Evolutionary conservation across 441 rosid genomes (phyloP), one percentile per base, ranked within the genome.

Genomic region (Populus hybrid): DNA sequence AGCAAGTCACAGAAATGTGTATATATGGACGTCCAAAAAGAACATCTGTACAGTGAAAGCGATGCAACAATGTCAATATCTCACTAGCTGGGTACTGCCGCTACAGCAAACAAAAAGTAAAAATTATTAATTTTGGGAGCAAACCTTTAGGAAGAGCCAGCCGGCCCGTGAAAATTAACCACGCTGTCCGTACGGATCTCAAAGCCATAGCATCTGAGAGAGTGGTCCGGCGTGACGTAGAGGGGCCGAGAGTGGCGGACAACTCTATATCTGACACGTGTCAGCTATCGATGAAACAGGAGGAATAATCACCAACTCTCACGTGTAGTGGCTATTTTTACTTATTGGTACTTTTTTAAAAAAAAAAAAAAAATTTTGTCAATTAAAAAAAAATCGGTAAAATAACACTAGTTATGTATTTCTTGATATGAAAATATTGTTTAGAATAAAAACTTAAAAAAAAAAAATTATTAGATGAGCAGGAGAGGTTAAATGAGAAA

Each of bases 181-280:
- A 70, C 16, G 63, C 61, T 12, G 61, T 32, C 35, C 77, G 70
- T 63, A 36, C 70, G 61, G 57, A 0, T 46, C 57, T 46, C 57
- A 14, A 12, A 46, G 20, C 18, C 61, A 53, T 53, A 18, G n/a
- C 80, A 80, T 63, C 67, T 12, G 75, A 14, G 68, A 18, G n/a
- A 64, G 46, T 65, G 78, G 79, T n/a, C 67, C 77, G 78, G 16
- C 69, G 72, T 64, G 21, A 1, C 42, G 63, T 72, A 42, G 53
- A 16, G 74, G 72, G 71, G 77, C 67, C 68, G 80, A 28, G 10
- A 21, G 1, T 72, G 38, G 23, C 10, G 65, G 65, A 0, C 14
- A 10, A 0, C 8, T 64, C 80, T 11, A 9, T 0, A 30, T 50
- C 42, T 64, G 78, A 81, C 75, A 81, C 84, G 78, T 75, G 81